A percentile compares a stretch with the other conserved stretches of the same genome.
These are phyloP conservation scores for Fraxinus nigra DNA, from an alignment of 305 asterid species.

Conservation along the genomic window DNA sequence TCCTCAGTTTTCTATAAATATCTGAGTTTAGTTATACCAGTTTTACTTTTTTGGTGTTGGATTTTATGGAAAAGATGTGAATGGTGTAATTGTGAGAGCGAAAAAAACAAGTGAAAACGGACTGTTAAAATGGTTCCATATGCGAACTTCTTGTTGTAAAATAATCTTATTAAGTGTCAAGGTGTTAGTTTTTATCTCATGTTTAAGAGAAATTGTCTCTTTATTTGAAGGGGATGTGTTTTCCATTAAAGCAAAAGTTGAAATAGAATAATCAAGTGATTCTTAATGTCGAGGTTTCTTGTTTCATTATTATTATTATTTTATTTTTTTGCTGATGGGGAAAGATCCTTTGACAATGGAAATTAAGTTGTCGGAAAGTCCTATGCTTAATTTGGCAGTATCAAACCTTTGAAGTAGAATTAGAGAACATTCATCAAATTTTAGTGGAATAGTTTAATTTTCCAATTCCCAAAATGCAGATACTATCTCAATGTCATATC, in stretches of 20 bases:
- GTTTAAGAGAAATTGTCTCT: neutral
- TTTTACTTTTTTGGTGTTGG: neutral
- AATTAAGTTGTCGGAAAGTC: neutral
- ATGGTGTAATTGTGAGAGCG: neutral
- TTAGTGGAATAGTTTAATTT: neutral
- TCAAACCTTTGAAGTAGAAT: constrained; percentile 1
- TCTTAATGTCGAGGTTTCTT: neutral
- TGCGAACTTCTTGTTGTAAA: neutral
- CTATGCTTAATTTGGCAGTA: constrained; percentile 8
- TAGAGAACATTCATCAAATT: neutral
- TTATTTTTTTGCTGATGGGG: neutral
- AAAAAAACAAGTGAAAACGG: neutral
- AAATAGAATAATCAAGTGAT: neutral
- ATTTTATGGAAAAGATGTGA: neutral
- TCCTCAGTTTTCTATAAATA: neutral
- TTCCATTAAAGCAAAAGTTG: neutral
- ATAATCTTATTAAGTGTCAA: neutral
- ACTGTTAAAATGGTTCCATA: constrained; percentile 2
- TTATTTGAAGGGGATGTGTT: neutral
- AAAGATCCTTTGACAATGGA: neutral
- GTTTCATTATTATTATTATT: neutral
- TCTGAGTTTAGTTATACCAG: neutral
- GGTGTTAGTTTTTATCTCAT: constrained; percentile 1
- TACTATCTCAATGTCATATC: neutral
- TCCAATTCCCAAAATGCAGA: neutral